A percentile compares a stretch with the other conserved stretches of the same genome.
Conservation (phyloP, 2,329 filamentous ascomycete species). For the Apiospora kogelbergensis region DNA sequence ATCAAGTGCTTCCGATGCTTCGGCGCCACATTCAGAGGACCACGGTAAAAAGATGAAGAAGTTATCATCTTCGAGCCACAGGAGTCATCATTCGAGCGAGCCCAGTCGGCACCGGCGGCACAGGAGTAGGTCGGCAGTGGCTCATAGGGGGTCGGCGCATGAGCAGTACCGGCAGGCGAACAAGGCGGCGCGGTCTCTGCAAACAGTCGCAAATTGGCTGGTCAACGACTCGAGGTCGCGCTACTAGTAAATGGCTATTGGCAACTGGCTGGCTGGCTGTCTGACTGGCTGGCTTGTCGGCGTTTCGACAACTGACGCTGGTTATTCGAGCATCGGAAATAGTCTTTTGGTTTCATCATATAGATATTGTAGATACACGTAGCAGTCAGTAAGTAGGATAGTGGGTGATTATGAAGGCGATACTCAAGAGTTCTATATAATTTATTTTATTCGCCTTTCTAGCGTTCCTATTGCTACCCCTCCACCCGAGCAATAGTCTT, state of each 20-base stretch:
- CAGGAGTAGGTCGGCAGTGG: background rate
- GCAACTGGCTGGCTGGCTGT: background rate
- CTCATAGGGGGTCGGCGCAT: background rate
- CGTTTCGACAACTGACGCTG: background rate
- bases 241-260: background rate
- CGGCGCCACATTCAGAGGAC: background rate
- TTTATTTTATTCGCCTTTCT: too few species aligned
- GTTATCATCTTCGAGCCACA: background rate
- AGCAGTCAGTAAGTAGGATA: too few species aligned
- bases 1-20: too few species aligned
- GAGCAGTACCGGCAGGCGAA: background rate
- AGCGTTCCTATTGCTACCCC: background rate
- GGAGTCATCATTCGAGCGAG: background rate
- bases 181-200: background rate
- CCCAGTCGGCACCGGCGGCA: background rate
- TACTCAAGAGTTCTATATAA: too few species aligned
- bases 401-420: too few species aligned
- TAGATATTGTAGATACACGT: background rate
- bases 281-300: background rate
- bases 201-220: background rate
- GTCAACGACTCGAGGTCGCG: background rate
- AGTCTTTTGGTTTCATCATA: background rate
- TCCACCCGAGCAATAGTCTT: slow-evolving; percentile 25
- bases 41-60: background rate
- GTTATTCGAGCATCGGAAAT: background rate